Conservation (phyloP, 768 basidiomycete genomes). For the Lentinula aciculospora region DNA sequence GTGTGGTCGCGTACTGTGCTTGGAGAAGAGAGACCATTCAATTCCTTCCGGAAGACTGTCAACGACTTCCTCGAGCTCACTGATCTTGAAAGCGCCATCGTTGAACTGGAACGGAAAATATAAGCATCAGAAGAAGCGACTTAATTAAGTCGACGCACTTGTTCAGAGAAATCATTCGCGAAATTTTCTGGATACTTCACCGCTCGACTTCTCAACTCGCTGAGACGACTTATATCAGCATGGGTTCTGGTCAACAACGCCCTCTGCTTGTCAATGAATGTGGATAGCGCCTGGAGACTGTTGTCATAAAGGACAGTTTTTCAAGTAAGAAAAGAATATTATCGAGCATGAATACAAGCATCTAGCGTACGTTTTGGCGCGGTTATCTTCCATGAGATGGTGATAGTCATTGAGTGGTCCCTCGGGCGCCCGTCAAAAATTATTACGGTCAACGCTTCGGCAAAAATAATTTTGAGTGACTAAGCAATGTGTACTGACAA, state of each 20-base stretch:
- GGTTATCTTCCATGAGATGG: constrained; percentile 6
- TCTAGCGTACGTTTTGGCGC: constrained; percentile 7
- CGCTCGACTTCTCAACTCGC: constrained; percentile 34
- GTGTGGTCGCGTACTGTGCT: constrained; percentile 39
- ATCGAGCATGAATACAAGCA: neutral
- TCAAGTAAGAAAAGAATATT: neutral
- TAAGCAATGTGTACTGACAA: neutral
- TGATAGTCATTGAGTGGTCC: constrained; percentile 8
- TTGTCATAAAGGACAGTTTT: neutral
- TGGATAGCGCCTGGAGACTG: constrained; percentile 6
- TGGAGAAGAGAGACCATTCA: constrained; percentile 58
- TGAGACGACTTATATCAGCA: constrained; percentile 28
- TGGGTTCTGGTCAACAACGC: constrained; percentile 8
- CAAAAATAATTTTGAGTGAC: neutral
- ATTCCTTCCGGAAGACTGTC: constrained; percentile 39
- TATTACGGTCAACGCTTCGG: neutral
- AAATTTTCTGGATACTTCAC: constrained; percentile 28
- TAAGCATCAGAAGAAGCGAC: constrained; percentile 1
- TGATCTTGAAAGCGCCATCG: constrained; percentile 29
- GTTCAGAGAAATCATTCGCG: constrained; percentile 21
- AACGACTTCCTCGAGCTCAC: constrained; percentile 34
- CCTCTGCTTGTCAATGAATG: constrained; percentile 5
- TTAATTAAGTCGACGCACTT: constrained; percentile 22
- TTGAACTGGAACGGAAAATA: constrained; percentile 21
- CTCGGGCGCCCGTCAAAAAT: neutral